Conservation (phyloP, 176 grass and related monocot genomes). For the Bolboschoenus planiculmis region DNA sequence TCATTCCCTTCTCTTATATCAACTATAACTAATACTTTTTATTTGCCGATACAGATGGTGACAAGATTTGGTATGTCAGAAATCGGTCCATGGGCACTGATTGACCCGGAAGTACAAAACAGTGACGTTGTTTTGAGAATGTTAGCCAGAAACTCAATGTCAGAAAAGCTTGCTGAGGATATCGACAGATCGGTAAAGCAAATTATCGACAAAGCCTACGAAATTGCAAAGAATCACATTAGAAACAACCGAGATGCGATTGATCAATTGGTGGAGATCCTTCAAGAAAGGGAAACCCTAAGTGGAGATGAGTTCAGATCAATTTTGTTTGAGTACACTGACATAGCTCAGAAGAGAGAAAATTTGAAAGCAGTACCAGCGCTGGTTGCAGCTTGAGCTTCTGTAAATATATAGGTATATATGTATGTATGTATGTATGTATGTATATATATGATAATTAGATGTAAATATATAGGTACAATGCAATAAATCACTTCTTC, state of each 20-base stretch:
- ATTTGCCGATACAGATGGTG: slow-evolving; percentile 47
- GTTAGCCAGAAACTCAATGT: slow-evolving; percentile 59
- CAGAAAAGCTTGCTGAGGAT: slow-evolving; percentile 68
- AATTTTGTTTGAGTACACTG: slow-evolving; percentile 50
- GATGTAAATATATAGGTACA: neutral
- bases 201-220: slow-evolving; percentile 48
- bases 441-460: neutral
- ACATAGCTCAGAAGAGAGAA: slow-evolving; percentile 30
- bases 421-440: neutral
- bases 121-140: slow-evolving; percentile 72
- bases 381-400: slow-evolving; percentile 39
- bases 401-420: neutral
- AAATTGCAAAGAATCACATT: slow-evolving; percentile 57
- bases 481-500: neutral
- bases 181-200: slow-evolving; percentile 51
- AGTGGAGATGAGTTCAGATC: slow-evolving; percentile 68
- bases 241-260: slow-evolving; percentile 54
- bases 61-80: slow-evolving; percentile 78
- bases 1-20: neutral
- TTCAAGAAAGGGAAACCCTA: slow-evolving; percentile 76
- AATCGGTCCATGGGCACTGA: slow-evolving; percentile 59
- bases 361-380: slow-evolving; percentile 20
- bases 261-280: slow-evolving; percentile 66
- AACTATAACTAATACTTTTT: neutral
- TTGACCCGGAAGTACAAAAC: slow-evolving; percentile 41